Conservation (phyloP, 164 flowering plant species). For the Umbellularia californica region DNA sequence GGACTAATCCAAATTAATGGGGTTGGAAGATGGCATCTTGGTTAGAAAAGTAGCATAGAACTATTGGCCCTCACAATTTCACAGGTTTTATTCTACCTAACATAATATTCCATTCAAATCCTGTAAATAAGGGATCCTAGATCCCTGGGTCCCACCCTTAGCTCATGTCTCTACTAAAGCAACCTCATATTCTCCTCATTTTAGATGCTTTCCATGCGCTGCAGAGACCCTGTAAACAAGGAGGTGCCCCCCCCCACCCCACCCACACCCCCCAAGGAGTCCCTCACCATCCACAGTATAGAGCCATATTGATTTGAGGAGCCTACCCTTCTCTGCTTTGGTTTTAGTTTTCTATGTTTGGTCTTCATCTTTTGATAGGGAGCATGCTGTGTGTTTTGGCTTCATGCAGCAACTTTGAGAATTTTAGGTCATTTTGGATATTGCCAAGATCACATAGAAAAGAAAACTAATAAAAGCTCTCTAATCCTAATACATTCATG, state of each 20-base stretch:
- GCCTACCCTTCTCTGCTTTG: background rate
- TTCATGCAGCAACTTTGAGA: background rate
- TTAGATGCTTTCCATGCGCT: background rate
- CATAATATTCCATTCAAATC: background rate
- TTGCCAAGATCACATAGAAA: background rate
- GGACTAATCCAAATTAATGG: no score
- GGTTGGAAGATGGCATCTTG: background rate
- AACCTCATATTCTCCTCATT: no score
- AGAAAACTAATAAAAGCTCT: background rate
- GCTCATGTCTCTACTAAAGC: background rate
- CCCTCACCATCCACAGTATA: background rate
- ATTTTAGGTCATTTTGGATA: background rate
- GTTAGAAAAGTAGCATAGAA: background rate
- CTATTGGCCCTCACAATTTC: background rate
- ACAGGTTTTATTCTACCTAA: background rate
- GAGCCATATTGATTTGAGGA: background rate
- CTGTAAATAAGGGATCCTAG: background rate
- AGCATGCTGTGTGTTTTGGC: background rate
- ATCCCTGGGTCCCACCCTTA: background rate
- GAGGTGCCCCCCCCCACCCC: background rate
- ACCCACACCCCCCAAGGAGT: background rate
- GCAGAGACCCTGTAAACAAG: background rate
- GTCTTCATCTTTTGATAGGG: background rate
- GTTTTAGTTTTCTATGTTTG: background rate
- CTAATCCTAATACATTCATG: background rate